Conservation (phyloP, 192 early-diverging fungal genomes). For the Phycomyces nitens region DNA sequence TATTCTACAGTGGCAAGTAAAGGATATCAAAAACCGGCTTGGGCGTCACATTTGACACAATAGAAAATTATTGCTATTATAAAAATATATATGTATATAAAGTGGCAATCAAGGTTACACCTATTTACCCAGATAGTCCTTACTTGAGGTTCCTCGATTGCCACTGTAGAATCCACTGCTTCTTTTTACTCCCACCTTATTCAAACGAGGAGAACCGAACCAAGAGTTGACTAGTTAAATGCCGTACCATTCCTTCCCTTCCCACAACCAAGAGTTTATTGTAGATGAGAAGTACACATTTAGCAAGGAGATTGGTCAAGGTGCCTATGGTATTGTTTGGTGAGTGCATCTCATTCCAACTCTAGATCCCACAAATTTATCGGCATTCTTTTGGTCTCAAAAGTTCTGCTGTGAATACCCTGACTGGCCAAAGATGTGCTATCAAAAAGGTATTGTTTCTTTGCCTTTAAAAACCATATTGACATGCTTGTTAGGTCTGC, state of each 20-base stretch:
- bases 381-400: too few species aligned
- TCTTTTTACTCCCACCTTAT: too few species aligned
- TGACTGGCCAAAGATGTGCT: background rate
- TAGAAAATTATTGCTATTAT: too few species aligned
- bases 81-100: too few species aligned
- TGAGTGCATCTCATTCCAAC: conserved; percentile 30
- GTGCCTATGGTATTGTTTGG: conserved; percentile 88
- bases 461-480: conserved; percentile 45
- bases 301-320: conserved; percentile 76
- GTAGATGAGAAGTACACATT: conserved; percentile 56
- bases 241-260: conserved; percentile 23
- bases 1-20: too few species aligned
- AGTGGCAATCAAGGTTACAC: too few species aligned
- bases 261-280: conserved; percentile 31
- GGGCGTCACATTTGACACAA: too few species aligned
- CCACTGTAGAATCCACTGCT: too few species aligned
- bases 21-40: too few species aligned
- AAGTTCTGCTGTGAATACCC: conserved; percentile 4
- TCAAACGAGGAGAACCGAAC: too few species aligned
- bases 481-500: conserved; percentile 11
- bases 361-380: background rate
- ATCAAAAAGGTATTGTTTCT: conserved; percentile 21
- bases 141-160: too few species aligned
- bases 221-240: background rate
- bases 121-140: too few species aligned